Percentiles rank a stretch among this genome's conserved stretches.
Conservation (phyloP, 73 alveolate genomes). For the Paramecium biaurelia region DNA sequence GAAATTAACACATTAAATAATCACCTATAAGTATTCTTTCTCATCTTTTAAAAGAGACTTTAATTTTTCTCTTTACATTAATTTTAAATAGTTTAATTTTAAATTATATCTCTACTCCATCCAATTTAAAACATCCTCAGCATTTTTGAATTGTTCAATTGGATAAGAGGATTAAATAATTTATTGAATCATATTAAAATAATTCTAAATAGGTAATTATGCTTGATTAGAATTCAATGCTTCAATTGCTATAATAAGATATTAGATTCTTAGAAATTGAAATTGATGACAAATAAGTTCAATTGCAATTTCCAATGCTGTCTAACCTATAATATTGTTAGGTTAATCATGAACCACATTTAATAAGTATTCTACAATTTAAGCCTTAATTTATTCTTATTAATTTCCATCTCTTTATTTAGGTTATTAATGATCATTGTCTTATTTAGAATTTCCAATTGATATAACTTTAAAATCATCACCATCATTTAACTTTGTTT, state of each 20-base stretch:
- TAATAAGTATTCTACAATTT: background rate
- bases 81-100: background rate
- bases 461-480: background rate
- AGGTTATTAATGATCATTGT: no score
- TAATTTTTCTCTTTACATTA: background rate
- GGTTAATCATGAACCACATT: background rate
- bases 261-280: background rate
- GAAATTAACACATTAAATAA: background rate
- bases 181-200: background rate
- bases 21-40: background rate
- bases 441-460: background rate
- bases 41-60: background rate
- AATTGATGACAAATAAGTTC: background rate
- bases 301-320: background rate
- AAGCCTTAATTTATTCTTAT: background rate
- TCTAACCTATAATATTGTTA: background rate
- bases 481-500: background rate
- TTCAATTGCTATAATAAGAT: background rate
- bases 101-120: background rate
- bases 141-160: background rate
- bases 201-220: background rate
- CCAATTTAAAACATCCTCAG: background rate
- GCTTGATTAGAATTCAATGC: background rate
- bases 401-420: background rate
- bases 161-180: background rate